These are phyloP conservation scores for Fagus sylvatica DNA, from an alignment of 306 rosid genomes.

Conservation along the genomic window DNA sequence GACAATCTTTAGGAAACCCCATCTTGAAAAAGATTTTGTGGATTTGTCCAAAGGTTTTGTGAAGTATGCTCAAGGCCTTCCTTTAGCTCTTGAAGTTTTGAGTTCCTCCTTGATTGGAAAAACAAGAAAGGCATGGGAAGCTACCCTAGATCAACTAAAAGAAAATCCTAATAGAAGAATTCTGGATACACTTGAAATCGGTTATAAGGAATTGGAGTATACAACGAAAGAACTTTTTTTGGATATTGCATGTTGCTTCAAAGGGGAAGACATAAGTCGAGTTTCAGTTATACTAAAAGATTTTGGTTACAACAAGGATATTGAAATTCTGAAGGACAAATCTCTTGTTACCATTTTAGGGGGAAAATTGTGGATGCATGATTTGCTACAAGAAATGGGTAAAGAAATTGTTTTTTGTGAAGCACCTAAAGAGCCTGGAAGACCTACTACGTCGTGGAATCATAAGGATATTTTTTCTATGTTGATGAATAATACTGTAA, in stretches of 20 bases:
- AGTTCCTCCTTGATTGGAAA: constrained; percentile 18
- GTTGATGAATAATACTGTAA: not conserved
- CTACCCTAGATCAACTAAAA: not conserved
- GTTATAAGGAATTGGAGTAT: constrained; percentile 25
- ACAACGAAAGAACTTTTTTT: constrained; percentile 15
- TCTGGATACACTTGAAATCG: not conserved
- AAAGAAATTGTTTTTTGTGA: not conserved
- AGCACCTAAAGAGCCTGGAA: not conserved
- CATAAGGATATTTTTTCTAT: not conserved
- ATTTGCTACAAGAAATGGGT: constrained; percentile 27
- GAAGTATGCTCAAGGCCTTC: constrained; percentile 25
- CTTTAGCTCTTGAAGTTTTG: constrained; percentile 27
- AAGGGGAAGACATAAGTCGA: constrained; percentile 14
- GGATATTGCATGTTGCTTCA: constrained; percentile 33
- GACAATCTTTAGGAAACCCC: not conserved
- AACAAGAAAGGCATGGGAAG: constrained; percentile 8
- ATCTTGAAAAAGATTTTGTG: not conserved
- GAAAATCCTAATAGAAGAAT: not conserved
- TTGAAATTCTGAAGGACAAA: constrained; percentile 24
- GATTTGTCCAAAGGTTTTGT: constrained; percentile 13
- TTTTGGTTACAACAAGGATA: not conserved
- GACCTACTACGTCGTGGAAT: constrained; percentile 13
- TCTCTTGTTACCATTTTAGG: not conserved
- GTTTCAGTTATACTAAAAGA: constrained; percentile 1
- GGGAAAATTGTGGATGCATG: constrained; percentile 18